Evolutionary conservation across 148 eudicot genomes (phyloP), one percentile per base, ranked within the genome.

Genomic region (Spergularia marina): DNA sequence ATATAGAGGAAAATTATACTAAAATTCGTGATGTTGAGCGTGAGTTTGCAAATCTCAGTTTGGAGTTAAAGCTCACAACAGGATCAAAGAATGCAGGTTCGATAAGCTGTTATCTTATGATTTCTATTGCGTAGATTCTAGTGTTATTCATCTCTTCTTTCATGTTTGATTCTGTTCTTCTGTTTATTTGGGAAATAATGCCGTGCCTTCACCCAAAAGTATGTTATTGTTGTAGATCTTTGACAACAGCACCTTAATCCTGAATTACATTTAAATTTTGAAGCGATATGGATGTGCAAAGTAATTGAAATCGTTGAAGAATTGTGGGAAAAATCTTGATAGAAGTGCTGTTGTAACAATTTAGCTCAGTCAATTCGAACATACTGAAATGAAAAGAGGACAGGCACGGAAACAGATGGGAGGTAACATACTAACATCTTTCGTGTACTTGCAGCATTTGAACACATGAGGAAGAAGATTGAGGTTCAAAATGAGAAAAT

Each of bases 41-140:
- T 56, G 98, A 95, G 85, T 82, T 95, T 63, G 83, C 86, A 74
- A 90, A 87, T 83, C 98, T 92, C 53, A 77, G 80, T 7, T 69
- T 95, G 84, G 98, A 95, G 85, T 76, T 95, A 87, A 95, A 95
- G 82, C 98, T 95, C 75, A 92, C 98, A 23, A 84, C 98, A 68
- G 98, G 96, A 44, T 96, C 98, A 73, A 95, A 95, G 82, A 92
- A 89, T 81, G 97, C 97, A 76, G 98, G 98, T 95, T 64, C 41
- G 77, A 73, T 55, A 62, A 56, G 55, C 65, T 67, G 47, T 52
- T 67, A 1, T 40, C 47, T 59, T 36, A 8, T 65, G 41, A 2
- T 51, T 64, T 64, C 65, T 63, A 25, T 12, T 71, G 30, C 18
- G 12, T 34, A 57, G 23, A 57, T 55, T 51, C 30, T 66, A 8